These are phyloP conservation scores for Aspergillus indologenus DNA, from an alignment of 495 filamentous ascomycete genomes.

Conservation along the genomic window DNA sequence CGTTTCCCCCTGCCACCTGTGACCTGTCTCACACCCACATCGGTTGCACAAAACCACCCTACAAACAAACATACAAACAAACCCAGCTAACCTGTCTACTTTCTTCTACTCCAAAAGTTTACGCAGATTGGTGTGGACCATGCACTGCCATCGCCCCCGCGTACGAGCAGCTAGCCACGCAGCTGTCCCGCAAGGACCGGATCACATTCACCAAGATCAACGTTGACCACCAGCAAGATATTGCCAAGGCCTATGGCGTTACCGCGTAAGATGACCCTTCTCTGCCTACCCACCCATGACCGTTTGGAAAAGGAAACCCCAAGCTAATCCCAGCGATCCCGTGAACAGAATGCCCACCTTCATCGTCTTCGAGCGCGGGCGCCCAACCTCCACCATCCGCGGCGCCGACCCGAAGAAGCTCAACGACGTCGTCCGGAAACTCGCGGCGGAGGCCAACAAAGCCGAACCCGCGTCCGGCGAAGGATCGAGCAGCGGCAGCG, in stretches of 20 bases:
- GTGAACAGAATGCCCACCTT: conserved; percentile 70
- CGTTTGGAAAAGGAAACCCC: background rate
- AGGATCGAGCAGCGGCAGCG: conserved; percentile 29
- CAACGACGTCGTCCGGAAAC: conserved; percentile 64
- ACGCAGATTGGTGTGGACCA: conserved; percentile 82
- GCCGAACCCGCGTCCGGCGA: conserved; percentile 45
- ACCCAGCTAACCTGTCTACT: too few species aligned
- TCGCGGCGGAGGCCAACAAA: conserved; percentile 66
- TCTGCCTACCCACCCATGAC: background rate
- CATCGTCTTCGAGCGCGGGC: conserved; percentile 78
- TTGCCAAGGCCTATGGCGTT: conserved; percentile 68
- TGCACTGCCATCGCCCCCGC: conserved; percentile 82
- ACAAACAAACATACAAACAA: conserved; percentile 5
- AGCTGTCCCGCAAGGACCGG: conserved; percentile 66
- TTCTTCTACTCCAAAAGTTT: conserved; percentile 54
- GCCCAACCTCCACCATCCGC: conserved; percentile 62
- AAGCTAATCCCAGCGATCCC: background rate
- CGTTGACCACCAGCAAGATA: conserved; percentile 69
- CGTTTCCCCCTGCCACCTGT: too few species aligned
- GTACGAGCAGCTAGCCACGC: conserved; percentile 72
- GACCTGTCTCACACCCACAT: conserved; percentile 12
- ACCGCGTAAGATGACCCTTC: conserved; percentile 58
- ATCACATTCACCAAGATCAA: conserved; percentile 88
- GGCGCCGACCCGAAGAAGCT: conserved; percentile 72
- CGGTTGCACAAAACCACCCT: conserved; percentile 7